Evolutionary conservation across 345 rosid genomes (phyloP).

Genomic region (Arabis alpina): DNA sequence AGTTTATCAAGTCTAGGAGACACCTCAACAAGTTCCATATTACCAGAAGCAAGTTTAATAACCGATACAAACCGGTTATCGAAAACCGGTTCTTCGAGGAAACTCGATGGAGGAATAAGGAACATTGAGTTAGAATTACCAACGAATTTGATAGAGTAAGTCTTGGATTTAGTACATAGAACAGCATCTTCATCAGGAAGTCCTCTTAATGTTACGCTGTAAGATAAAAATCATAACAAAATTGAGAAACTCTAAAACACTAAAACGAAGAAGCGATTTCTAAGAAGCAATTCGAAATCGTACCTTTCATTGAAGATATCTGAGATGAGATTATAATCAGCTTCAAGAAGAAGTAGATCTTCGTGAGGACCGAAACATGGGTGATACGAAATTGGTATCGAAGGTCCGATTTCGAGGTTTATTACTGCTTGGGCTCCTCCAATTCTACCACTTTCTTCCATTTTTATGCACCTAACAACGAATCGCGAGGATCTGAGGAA

Average conservation of each 20-base stretch:
- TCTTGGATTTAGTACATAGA: conserved; percentile 83
- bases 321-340: conserved; percentile 64
- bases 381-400: conserved; percentile 67
- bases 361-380: conserved; percentile 68
- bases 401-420: conserved; percentile 55
- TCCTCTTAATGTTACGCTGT: conserved; percentile 78
- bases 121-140: conserved; percentile 81
- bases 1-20: conserved; percentile 91
- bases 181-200: conserved; percentile 89
- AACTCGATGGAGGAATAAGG: conserved; percentile 69
- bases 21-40: conserved; percentile 79
- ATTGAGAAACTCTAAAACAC: background rate
- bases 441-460: conserved; percentile 43
- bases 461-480: conserved; percentile 3
- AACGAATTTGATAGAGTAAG: conserved; percentile 79
- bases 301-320: conserved; percentile 73
- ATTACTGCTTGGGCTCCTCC: conserved; percentile 68
- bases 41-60: conserved; percentile 70
- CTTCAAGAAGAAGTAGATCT: conserved; percentile 77
- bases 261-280: background rate
- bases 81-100: conserved; percentile 23
- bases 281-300: too few relatives aligned
- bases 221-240: background rate
- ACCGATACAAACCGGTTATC: too few relatives aligned
- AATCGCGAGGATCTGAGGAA: background rate